These are phyloP conservation scores for Radiomyces spectabilis DNA, from an alignment of 192 early-diverging fungal species.

Conservation along the genomic window DNA sequence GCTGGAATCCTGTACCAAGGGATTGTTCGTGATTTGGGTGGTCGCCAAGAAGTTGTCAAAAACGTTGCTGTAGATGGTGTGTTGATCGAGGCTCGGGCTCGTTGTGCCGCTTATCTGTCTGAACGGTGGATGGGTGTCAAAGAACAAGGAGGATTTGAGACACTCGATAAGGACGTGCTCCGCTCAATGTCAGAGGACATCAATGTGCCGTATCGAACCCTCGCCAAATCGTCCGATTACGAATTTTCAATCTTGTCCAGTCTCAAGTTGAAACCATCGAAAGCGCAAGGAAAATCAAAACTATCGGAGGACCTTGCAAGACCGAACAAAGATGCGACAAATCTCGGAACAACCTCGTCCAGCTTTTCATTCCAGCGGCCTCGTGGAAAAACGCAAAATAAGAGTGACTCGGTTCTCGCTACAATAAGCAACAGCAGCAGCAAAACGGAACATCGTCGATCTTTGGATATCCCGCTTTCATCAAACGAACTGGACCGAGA, in stretches of 20 bases:
- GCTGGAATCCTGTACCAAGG: conserved; percentile 23
- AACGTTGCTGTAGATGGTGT: conserved; percentile 25
- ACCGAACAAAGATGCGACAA: background rate
- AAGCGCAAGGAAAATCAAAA: background rate
- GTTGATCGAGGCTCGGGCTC: conserved; percentile 5
- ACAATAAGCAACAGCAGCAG: too few relatives aligned
- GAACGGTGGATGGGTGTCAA: conserved; percentile 16
- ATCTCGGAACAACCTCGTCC: too few relatives aligned
- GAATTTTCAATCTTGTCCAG: conserved; percentile 18
- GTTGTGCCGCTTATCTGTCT: conserved; percentile 14
- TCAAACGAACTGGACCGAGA: too few relatives aligned
- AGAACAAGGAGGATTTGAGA: conserved; percentile 6
- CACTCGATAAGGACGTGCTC: conserved; percentile 14
- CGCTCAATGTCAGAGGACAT: conserved; percentile 19
- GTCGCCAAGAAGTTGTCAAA: conserved; percentile 25
- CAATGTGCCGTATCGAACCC: conserved; percentile 14
- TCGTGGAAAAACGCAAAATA: too few relatives aligned
- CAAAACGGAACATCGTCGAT: too few relatives aligned
- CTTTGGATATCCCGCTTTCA: too few relatives aligned
- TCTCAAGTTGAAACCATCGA: conserved; percentile 11
- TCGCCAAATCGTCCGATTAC: conserved; percentile 13
- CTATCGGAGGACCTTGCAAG: background rate
- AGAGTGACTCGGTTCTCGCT: too few relatives aligned
- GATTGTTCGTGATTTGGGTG: conserved; percentile 24
- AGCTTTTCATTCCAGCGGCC: too few relatives aligned